These are phyloP conservation scores for Microcyclospora pomicola DNA, from an alignment of 2,329 filamentous ascomycete genomes.

Conservation along the genomic window DNA sequence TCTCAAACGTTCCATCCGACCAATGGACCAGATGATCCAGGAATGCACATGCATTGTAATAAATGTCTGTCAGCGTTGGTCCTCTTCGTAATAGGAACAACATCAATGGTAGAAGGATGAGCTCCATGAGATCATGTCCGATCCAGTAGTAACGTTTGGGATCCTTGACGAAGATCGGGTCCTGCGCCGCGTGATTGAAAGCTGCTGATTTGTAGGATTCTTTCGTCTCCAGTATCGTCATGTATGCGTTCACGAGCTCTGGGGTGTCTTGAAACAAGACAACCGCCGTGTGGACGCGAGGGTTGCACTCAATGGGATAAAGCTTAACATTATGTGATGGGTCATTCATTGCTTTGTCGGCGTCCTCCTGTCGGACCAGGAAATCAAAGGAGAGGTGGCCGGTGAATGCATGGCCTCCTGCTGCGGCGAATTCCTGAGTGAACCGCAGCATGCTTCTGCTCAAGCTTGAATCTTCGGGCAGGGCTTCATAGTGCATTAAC, in stretches of 20 bases:
- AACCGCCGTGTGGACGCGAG: slow-evolving; percentile 53
- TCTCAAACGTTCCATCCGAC: slow-evolving; percentile 36
- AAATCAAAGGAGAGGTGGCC: slow-evolving; percentile 65
- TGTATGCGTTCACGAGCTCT: slow-evolving; percentile 38
- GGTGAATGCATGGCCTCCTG: slow-evolving; percentile 40
- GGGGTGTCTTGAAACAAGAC: slow-evolving; percentile 40
- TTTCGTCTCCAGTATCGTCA: slow-evolving; percentile 30
- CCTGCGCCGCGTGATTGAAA: slow-evolving; percentile 7
- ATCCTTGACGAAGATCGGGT: slow-evolving; percentile 5
- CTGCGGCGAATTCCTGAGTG: slow-evolving; percentile 43
- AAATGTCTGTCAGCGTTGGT: slow-evolving; percentile 11
- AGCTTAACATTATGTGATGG: slow-evolving; percentile 26
- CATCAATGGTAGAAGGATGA: slow-evolving; percentile 36
- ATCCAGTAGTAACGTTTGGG: slow-evolving; percentile 45
- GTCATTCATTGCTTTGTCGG: slow-evolving; percentile 14
- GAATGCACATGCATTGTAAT: slow-evolving; percentile 21
- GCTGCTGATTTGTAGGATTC: slow-evolving; percentile 7
- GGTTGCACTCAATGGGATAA: slow-evolving; percentile 60
- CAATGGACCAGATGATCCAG: slow-evolving; percentile 31
- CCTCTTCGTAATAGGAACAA: slow-evolving; percentile 22
- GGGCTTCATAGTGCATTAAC: slow-evolving; percentile 51
- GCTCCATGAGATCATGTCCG: slow-evolving; percentile 48
- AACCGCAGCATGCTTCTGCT: slow-evolving; percentile 50
- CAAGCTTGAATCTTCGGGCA: slow-evolving; percentile 42
- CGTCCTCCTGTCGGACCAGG: slow-evolving; percentile 40